A percentile compares a stretch with the other conserved stretches of the same genome.
Evolutionary conservation across 805 yeast species (phyloP).

Genomic region (Phaffomyces opuntiae): DNA sequence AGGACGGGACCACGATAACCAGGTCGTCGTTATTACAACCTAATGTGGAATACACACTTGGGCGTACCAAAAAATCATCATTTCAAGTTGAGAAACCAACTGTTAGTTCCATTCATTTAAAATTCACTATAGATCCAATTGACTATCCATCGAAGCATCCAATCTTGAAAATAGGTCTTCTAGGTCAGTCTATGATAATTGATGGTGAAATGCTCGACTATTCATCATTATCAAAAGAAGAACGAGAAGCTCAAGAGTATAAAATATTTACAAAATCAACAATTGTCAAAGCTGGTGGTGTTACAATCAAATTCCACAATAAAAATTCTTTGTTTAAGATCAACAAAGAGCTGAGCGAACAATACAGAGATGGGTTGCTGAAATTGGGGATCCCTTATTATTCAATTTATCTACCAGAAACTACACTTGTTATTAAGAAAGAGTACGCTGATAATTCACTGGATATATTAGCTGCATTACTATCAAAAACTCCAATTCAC

Average conservation of each 20-base stretch:
- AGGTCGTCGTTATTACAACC: slow-evolving; percentile 3
- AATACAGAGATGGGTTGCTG: slow-evolving; percentile 10
- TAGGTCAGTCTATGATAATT: slow-evolving; percentile 7
- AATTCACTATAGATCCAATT: slow-evolving; percentile 5
- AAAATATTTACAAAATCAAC: slow-evolving; percentile 2
- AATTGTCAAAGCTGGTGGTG: slow-evolving; percentile 14
- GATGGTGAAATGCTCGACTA: slow-evolving; percentile 2
- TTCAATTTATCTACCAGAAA: slow-evolving; percentile 12
- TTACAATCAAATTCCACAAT: slow-evolving; percentile 12
- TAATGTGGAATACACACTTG: slow-evolving; percentile 4
- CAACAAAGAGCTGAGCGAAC: slow-evolving; percentile 7
- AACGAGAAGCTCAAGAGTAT: slow-evolving; percentile 1
- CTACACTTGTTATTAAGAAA: slow-evolving; percentile 23
- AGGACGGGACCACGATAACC: not conserved
- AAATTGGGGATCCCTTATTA: slow-evolving; percentile 24
- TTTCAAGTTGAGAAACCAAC: slow-evolving; percentile 4
- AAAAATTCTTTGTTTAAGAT: slow-evolving; percentile 9
- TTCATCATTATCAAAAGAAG: not conserved
- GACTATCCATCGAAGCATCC: slow-evolving; percentile 10
- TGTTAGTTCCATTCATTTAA: slow-evolving; percentile 11
- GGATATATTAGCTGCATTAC: slow-evolving; percentile 27
- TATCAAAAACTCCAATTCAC: slow-evolving; percentile 25
- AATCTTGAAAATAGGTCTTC: slow-evolving; percentile 2
- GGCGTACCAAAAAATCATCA: slow-evolving; percentile 3
- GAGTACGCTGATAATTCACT: slow-evolving; percentile 16